Evolutionary conservation across 768 basidiomycete genomes (phyloP).

Genomic region (Thelephora ganbajun): DNA sequence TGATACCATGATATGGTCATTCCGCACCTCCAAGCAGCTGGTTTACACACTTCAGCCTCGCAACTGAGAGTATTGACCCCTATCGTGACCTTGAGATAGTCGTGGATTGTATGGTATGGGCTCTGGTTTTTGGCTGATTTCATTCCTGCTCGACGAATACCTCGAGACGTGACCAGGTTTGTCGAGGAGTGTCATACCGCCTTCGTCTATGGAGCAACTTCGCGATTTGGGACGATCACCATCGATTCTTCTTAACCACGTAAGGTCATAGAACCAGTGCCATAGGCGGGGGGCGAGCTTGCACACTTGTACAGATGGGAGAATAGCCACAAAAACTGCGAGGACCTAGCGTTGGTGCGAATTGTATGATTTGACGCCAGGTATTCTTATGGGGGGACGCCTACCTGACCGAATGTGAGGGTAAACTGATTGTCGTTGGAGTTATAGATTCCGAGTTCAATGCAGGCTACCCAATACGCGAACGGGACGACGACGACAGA

Average conservation of each 20-base stretch:
- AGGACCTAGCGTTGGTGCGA: not conserved
- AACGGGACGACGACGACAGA: not conserved
- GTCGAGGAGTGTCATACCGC: too few species aligned
- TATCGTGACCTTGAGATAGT: too few species aligned
- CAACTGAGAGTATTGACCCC: too few species aligned
- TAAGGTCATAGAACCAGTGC: not conserved
- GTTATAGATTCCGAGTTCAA: not conserved
- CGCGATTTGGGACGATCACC: not conserved
- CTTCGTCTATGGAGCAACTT: not conserved
- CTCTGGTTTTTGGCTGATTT: too few species aligned
- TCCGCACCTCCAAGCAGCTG: too few species aligned
- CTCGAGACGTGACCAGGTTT: too few species aligned
- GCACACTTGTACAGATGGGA: not conserved
- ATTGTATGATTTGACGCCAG: not conserved
- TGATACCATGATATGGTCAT: too few species aligned
- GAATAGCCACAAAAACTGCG: constrained; percentile 2
- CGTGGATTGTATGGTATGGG: too few species aligned
- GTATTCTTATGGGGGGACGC: not conserved
- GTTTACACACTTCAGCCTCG: too few species aligned
- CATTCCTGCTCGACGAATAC: too few species aligned
- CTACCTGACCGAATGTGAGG: constrained; percentile 1
- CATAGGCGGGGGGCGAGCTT: not conserved
- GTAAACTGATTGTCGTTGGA: not conserved
- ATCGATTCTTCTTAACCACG: not conserved
- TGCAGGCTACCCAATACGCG: not conserved